A percentile compares a stretch with the other conserved stretches of the same genome.
These are phyloP conservation scores for Argentina anserina DNA, from an alignment of 306 rosid genomes.

Conservation along the genomic window DNA sequence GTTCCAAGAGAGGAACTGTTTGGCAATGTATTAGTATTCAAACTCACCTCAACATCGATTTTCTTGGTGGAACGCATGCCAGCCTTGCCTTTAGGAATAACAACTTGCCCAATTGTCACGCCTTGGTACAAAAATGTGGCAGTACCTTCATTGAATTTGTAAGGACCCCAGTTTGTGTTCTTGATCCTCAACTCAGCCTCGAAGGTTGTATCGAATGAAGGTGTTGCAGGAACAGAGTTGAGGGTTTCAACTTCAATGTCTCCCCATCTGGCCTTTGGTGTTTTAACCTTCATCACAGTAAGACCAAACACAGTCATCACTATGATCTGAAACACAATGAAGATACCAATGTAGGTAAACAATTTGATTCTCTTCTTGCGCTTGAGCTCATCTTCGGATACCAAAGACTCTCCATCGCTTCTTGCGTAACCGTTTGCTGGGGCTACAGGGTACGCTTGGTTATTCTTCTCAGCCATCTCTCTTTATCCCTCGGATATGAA, in stretches of 20 bases:
- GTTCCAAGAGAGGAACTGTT: neutral
- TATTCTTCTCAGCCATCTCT: slow-evolving; percentile 4
- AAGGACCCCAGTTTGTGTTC: slow-evolving; percentile 17
- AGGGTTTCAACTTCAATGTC: neutral
- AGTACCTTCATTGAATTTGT: neutral
- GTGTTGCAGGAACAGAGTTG: neutral
- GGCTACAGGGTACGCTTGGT: neutral
- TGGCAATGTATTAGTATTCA: neutral
- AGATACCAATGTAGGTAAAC: neutral
- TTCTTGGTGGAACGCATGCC: neutral
- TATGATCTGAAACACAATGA: neutral
- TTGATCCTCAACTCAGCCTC: neutral
- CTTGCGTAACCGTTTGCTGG: neutral
- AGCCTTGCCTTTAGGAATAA: slow-evolving; percentile 4
- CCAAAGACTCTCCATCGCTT: slow-evolving; percentile 7
- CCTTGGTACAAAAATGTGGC: slow-evolving; percentile 1
- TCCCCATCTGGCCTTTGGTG: neutral
- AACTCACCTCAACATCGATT: neutral
- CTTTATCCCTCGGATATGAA: neutral
- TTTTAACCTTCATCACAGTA: slow-evolving; percentile 1
- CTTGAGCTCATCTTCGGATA: slow-evolving; percentile 7
- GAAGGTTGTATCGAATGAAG: neutral
- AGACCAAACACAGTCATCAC: neutral
- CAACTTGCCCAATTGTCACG: neutral
- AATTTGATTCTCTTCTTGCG: slow-evolving; percentile 8